Conservation (phyloP, 2,329 filamentous ascomycete species). For the Lecanicillium sp. region DNA sequence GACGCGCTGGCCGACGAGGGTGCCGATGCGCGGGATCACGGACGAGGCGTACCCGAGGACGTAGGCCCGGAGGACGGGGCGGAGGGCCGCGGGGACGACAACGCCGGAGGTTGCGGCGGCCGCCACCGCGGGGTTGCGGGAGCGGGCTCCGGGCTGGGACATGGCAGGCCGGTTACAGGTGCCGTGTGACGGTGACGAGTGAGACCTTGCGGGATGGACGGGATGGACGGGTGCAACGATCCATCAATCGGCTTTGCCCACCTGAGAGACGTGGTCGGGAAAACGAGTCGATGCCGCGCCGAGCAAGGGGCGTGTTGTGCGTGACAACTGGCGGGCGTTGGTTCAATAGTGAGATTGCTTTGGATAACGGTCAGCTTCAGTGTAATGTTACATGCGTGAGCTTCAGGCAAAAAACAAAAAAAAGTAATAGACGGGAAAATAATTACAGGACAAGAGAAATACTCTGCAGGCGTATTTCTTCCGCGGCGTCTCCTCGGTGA, state of each 20-base stretch:
- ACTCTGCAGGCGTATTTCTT: neutral
- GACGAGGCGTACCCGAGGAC: constrained; percentile 54
- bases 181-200: too few species aligned
- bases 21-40: constrained; percentile 50
- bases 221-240: neutral
- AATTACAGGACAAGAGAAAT: too few species aligned
- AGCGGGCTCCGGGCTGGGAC: constrained; percentile 1
- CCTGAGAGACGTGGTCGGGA: neutral
- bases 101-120: constrained; percentile 18
- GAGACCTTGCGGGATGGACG: neutral
- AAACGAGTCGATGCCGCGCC: too few species aligned
- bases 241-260: neutral
- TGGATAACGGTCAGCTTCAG: too few species aligned
- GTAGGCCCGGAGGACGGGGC: constrained; percentile 54
- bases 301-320: too few species aligned
- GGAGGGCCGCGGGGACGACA: constrained; percentile 42
- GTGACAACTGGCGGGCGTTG: too few species aligned
- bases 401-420: too few species aligned
- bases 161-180: neutral
- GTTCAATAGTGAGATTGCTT: neutral
- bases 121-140: neutral
- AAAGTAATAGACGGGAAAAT: too few species aligned
- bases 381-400: neutral
- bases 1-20: constrained; percentile 46
- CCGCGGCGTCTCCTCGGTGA: constrained; percentile 2